These are phyloP conservation scores for Pseudonitzschia multistriata DNA, from an alignment of 108 stramenopile species.

Conservation along the genomic window DNA sequence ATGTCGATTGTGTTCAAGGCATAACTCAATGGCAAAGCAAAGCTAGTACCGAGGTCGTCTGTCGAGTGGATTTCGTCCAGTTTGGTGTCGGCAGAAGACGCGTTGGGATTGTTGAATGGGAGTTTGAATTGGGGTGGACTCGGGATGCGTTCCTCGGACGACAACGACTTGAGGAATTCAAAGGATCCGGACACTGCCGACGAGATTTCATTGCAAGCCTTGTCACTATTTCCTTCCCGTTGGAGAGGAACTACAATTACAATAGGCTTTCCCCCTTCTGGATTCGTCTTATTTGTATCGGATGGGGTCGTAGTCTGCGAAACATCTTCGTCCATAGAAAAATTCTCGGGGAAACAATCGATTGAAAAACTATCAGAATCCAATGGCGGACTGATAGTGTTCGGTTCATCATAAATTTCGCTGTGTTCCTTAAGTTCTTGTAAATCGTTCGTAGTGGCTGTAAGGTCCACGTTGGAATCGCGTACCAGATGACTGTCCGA, in stretches of 20 bases:
- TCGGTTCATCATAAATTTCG: too few species aligned
- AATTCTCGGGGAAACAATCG: neutral
- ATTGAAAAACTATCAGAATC: conserved; percentile 11
- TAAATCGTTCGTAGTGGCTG: too few species aligned
- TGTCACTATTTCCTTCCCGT: neutral
- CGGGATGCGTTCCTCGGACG: neutral
- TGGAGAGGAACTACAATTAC: neutral
- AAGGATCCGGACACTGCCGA: neutral
- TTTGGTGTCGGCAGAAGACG: too few species aligned
- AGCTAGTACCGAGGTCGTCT: too few species aligned
- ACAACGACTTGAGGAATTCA: neutral
- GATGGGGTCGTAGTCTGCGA: neutral
- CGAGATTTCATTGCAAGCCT: neutral
- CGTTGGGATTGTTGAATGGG: too few species aligned
- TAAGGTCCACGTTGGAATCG: too few species aligned
- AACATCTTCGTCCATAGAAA: neutral
- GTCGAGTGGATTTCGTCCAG: too few species aligned
- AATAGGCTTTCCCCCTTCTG: neutral
- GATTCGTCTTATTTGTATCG: neutral
- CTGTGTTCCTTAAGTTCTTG: too few species aligned
- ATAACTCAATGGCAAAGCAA: too few species aligned
- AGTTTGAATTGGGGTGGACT: conserved; percentile 7
- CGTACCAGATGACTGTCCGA: too few species aligned
- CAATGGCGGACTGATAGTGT: too few species aligned
- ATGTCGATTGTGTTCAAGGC: too few species aligned